phyloP scores from a whole-genome alignment of 2,329 filamentous ascomycete genomes.

The Fusarium denticulatum region DNA sequence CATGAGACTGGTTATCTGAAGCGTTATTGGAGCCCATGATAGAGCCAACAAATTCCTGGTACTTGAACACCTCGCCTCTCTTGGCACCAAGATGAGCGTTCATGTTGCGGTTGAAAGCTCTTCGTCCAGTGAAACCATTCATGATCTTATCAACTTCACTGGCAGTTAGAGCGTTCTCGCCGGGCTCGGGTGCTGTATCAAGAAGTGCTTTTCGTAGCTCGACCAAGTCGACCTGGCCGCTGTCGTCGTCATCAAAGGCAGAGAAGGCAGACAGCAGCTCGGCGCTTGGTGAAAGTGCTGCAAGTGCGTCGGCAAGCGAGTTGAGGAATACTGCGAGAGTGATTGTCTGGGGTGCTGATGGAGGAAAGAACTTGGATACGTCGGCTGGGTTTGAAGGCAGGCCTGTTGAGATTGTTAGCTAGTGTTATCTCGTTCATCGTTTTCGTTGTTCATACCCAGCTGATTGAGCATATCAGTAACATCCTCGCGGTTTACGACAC shows the following conservation, averaged over 20 bases:
- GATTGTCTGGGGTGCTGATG: conserved; percentile 75
- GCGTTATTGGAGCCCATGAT: conserved; percentile 65
- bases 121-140: conserved; percentile 82
- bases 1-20: conserved; percentile 47
- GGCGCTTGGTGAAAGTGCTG: conserved; percentile 76
- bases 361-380: conserved; percentile 84
- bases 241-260: conserved; percentile 95
- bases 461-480: conserved; percentile 89
- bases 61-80: conserved; percentile 89
- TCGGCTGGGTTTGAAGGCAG: conserved; percentile 77
- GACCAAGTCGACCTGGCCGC: conserved; percentile 85
- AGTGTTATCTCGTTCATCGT: neutral
- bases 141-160: conserved; percentile 88
- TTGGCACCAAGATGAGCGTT: conserved; percentile 63
- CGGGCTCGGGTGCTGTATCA: conserved; percentile 81
- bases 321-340: conserved; percentile 88
- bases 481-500: conserved; percentile 82
- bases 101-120: conserved; percentile 78
- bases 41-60: conserved; percentile 87
- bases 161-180: conserved; percentile 71
- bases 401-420: conserved; percentile 58
- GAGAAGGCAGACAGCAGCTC: conserved; percentile 92
- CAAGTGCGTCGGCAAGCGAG: conserved; percentile 78
- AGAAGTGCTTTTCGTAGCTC: conserved; percentile 86
- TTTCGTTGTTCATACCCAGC: conserved; percentile 65